Evolutionary conservation across 2,329 filamentous ascomycete species (phyloP).

Genomic region (Karstenula rhodostoma): DNA sequence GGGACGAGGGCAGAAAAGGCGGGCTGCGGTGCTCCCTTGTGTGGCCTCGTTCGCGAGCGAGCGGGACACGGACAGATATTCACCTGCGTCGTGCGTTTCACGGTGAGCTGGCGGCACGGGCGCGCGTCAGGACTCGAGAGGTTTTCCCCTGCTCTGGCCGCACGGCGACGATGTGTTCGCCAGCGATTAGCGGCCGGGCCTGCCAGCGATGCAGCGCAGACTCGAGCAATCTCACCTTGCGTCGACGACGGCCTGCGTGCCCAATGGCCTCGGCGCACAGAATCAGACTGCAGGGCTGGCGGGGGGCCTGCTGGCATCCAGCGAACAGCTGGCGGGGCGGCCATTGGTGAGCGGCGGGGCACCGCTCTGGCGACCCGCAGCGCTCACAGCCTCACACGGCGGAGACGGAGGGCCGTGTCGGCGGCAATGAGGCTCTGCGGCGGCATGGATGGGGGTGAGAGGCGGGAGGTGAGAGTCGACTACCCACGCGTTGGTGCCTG

Average conservation of each 20-base stretch:
- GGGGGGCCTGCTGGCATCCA: conserved; percentile 44
- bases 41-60: conserved; percentile 28
- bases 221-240: conserved; percentile 49
- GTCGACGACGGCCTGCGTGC: conserved; percentile 34
- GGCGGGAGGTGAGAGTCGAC: neutral
- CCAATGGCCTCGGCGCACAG: conserved; percentile 44
- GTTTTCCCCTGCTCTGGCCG: conserved; percentile 43
- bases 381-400: too few relatives aligned
- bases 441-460: too few relatives aligned
- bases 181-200: conserved; percentile 43
- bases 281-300: conserved; percentile 44
- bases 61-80: conserved; percentile 47
- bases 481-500: neutral
- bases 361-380: conserved; percentile 22
- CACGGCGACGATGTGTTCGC: conserved; percentile 40
- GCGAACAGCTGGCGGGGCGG: conserved; percentile 42
- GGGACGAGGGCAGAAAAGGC: conserved; percentile 38
- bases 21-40: conserved; percentile 46
- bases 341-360: conserved; percentile 43
- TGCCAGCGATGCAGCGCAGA: conserved; percentile 41
- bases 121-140: conserved; percentile 45
- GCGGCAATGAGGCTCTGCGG: conserved; percentile 19
- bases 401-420: conserved; percentile 8
- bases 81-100: conserved; percentile 46
- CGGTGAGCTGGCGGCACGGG: conserved; percentile 46